A percentile compares a stretch with the other conserved stretches of the same genome.
These are phyloP conservation scores for Ustilago shanxiensis DNA, from an alignment of 1,284 basidiomycete species.

Conservation along the genomic window DNA sequence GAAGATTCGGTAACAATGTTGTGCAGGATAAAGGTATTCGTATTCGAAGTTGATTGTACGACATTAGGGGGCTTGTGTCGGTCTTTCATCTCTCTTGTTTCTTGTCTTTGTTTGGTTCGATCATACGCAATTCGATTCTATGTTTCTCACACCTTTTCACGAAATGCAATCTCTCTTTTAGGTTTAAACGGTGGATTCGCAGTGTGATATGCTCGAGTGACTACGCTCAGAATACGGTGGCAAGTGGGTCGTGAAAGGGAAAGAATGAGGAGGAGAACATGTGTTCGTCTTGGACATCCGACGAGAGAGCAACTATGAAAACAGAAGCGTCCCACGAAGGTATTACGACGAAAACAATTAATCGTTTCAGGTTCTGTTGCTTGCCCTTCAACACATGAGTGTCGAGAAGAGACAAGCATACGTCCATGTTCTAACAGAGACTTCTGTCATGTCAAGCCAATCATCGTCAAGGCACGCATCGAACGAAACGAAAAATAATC, in stretches of 20 bases:
- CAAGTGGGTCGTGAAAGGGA: background rate
- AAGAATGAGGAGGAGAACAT: constrained; percentile 6
- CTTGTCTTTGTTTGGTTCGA: background rate
- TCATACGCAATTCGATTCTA: background rate
- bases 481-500: constrained; percentile 9
- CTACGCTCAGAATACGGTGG: background rate
- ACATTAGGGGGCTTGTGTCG: background rate
- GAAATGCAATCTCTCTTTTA: constrained; percentile 28
- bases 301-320: constrained; percentile 12
- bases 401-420: background rate
- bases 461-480: background rate
- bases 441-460: background rate
- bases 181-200: background rate
- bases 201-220: too few relatives aligned
- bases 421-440: background rate
- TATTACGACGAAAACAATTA: constrained; percentile 23
- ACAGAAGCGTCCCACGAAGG: constrained; percentile 1
- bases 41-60: constrained; percentile 53
- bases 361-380: constrained; percentile 20
- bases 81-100: background rate
- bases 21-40: constrained; percentile 67
- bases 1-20: constrained; percentile 52
- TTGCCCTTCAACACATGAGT: background rate
- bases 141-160: constrained; percentile 6
- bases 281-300: constrained; percentile 25